Evolutionary conservation across 2,329 filamentous ascomycete species (phyloP).

Genomic region (Cercospora citrullina): DNA sequence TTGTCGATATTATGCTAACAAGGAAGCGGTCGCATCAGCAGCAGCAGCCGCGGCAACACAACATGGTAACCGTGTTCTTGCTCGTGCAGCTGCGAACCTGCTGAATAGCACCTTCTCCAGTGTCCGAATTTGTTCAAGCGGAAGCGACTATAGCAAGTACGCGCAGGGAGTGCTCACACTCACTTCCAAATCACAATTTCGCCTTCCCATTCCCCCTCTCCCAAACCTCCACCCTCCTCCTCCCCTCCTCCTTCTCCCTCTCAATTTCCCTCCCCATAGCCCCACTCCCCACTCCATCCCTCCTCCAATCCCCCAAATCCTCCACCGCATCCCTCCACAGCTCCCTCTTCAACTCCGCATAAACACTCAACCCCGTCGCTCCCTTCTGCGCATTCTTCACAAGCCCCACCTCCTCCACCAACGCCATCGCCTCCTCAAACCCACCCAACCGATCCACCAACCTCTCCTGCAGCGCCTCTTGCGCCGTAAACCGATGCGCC

Average conservation of each 20-base stretch:
- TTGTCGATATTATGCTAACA: background rate
- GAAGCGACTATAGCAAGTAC: background rate
- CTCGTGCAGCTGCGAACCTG: background rate
- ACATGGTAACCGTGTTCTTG: background rate
- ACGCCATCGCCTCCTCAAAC: conserved; percentile 60
- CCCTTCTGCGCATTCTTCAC: conserved; percentile 54
- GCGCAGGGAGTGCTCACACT: background rate
- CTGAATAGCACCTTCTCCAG: background rate
- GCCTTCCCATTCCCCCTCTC: conserved; percentile 26
- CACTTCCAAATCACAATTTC: conserved; percentile 27
- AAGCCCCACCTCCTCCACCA: conserved; percentile 62
- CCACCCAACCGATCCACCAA: conserved; percentile 69
- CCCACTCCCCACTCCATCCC: conserved; percentile 48
- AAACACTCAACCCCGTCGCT: conserved; percentile 59
- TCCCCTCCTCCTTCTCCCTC: conserved; percentile 24
- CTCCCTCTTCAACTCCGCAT: conserved; percentile 71
- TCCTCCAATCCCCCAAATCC: conserved; percentile 56
- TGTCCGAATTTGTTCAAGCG: background rate
- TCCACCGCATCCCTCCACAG: conserved; percentile 69
- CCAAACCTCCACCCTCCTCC: conserved; percentile 32
- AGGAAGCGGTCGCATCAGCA: background rate
- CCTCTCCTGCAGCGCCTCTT: conserved; percentile 63
- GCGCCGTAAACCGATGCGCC: conserved; percentile 64
- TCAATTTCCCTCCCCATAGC: conserved; percentile 50
- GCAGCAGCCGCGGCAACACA: background rate